Conservation (phyloP, 371 early-diverging fungal species). For the Mortierella sp. region DNA sequence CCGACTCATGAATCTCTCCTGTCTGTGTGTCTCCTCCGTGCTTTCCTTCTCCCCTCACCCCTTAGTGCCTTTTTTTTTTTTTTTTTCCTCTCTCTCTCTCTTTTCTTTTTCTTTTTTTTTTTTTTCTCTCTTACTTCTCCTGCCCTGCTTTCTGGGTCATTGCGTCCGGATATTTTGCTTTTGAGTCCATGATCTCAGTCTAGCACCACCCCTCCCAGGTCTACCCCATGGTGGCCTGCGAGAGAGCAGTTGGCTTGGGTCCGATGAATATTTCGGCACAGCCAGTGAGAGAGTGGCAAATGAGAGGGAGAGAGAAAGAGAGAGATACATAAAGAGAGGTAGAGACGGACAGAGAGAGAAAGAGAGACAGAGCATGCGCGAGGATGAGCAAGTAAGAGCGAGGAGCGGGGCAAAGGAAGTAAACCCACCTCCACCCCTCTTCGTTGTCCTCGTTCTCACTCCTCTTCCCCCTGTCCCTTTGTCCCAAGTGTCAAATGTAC, state of each 20-base stretch:
- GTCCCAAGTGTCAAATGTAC: too few relatives aligned
- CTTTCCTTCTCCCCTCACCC: neutral
- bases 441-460: too few relatives aligned
- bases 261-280: neutral
- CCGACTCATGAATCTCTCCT: neutral
- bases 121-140: conserved; percentile 4
- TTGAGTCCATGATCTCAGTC: neutral
- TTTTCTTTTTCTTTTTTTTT: neutral
- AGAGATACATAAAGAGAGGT: too few relatives aligned
- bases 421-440: too few relatives aligned
- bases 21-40: neutral
- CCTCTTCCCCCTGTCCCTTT: neutral
- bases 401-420: too few relatives aligned
- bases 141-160: neutral
- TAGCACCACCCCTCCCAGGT: too few relatives aligned
- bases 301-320: too few relatives aligned
- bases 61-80: conserved; percentile 4
- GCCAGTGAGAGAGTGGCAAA: neutral
- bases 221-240: too few relatives aligned
- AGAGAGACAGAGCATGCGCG: too few relatives aligned
- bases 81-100: neutral
- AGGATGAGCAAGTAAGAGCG: too few relatives aligned
- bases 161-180: neutral
- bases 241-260: too few relatives aligned
- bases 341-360: too few relatives aligned